These are phyloP conservation scores for Penicillium oxalicum DNA, from an alignment of 2,329 filamentous ascomycete genomes.

Conservation along the genomic window DNA sequence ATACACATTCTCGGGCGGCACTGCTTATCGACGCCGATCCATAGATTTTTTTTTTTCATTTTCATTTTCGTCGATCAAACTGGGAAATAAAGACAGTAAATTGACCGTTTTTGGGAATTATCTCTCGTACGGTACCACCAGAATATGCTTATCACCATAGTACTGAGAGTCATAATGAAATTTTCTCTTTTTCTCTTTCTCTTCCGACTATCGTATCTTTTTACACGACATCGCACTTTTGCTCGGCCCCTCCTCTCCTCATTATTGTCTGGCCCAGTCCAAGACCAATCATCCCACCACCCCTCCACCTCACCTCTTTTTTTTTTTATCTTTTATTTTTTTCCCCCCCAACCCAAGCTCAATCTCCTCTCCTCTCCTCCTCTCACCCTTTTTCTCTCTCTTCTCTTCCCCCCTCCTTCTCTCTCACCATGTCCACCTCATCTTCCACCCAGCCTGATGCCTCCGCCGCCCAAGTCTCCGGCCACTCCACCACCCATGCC, in stretches of 20 bases:
- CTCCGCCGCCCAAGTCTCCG: conserved; percentile 38
- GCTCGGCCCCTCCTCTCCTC: no score
- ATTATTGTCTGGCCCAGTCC: no score
- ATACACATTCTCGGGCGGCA: no score
- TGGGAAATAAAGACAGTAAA: no score
- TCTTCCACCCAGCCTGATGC: conserved; percentile 33
- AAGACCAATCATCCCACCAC: conserved; percentile 10
- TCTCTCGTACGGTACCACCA: not conserved
- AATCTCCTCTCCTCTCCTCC: conserved; percentile 16
- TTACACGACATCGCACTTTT: not conserved
- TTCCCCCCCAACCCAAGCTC: conserved; percentile 5
- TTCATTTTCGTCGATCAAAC: no score
- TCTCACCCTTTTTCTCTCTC: conserved; percentile 9
- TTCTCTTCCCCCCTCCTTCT: conserved; percentile 13
- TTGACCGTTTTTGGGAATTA: no score
- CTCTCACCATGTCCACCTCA: conserved; percentile 35
- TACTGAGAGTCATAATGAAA: no score
- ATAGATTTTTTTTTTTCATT: no score
- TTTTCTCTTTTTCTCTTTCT: no score
- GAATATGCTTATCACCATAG: not conserved
- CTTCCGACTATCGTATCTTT: no score
- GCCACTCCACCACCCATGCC: conserved; percentile 42
- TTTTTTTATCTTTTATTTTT: conserved; percentile 9
- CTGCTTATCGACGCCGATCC: no score
- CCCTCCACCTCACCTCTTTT: conserved; percentile 9